A percentile compares a stretch with the other conserved stretches of the same genome.
Conservation (phyloP, 352 stramenopile species). For the Blastocystis sp. region DNA sequence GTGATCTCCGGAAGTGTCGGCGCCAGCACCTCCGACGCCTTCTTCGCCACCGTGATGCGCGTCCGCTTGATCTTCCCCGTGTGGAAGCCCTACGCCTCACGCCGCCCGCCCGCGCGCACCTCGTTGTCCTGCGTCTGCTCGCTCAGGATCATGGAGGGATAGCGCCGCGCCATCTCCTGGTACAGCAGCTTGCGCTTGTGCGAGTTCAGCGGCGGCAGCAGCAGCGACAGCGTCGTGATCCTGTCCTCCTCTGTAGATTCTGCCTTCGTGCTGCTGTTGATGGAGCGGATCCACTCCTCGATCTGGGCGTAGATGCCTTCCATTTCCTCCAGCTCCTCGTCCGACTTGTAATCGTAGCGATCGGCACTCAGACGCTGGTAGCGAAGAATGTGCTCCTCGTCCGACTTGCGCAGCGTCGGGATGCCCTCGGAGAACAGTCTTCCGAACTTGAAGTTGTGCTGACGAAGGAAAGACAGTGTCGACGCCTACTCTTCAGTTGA, state of each 20-base stretch:
- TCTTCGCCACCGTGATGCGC: conserved; percentile 24
- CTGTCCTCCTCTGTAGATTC: background rate
- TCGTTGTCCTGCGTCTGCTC: conserved; percentile 38
- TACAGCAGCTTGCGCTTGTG: conserved; percentile 56
- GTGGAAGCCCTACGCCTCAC: background rate
- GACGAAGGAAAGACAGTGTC: conserved; percentile 50
- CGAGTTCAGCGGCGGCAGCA: conserved; percentile 14
- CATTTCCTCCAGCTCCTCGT: conserved; percentile 20
- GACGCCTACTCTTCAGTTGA: conserved; percentile 9
- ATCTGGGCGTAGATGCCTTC: conserved; percentile 2
- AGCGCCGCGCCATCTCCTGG: conserved; percentile 12
- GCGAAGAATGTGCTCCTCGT: conserved; percentile 43
- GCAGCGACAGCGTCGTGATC: background rate
- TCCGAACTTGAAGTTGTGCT: conserved; percentile 60
- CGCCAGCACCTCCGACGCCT: background rate
- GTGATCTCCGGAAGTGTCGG: background rate
- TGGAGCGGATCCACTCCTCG: background rate
- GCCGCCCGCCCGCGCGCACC: background rate
- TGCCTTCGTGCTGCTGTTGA: background rate
- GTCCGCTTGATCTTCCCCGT: conserved; percentile 28
- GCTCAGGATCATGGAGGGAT: conserved; percentile 28
- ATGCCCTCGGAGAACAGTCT: conserved; percentile 61
- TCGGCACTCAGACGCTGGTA: conserved; percentile 25
- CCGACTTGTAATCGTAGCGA: conserved; percentile 59
- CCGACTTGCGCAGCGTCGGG: conserved; percentile 49